Percentiles rank a stretch among this genome's conserved stretches.
phyloP scores from a whole-genome alignment of 2,329 filamentous ascomycete genomes.

The Diaporthe citri region DNA sequence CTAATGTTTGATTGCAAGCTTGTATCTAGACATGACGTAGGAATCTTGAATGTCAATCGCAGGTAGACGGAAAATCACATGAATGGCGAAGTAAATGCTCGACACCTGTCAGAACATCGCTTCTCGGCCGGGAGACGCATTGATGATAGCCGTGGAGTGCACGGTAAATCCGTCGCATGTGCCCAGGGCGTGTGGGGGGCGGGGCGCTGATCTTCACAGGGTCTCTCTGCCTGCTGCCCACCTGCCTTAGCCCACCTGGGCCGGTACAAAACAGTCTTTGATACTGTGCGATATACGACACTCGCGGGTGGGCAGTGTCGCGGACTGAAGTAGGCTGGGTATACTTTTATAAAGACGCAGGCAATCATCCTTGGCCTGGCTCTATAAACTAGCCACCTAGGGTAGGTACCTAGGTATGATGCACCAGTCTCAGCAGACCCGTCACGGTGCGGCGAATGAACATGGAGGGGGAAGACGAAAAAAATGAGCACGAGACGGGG shows the following conservation, averaged over 20 bases:
- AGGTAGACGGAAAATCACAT: neutral
- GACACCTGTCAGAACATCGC: neutral
- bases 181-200: constrained; percentile 23
- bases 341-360: neutral
- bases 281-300: neutral
- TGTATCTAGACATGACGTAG: neutral
- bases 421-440: constrained; percentile 5
- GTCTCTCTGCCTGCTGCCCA: neutral
- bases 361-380: neutral
- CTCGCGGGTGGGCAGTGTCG: neutral
- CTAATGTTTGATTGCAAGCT: neutral
- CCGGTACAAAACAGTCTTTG: neutral
- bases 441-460: neutral
- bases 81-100: neutral
- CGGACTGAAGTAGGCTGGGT: neutral
- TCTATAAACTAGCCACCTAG: neutral
- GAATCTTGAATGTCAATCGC: neutral
- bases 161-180: constrained; percentile 12
- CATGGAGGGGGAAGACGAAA: neutral
- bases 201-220: constrained; percentile 30
- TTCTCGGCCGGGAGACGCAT: constrained; percentile 16
- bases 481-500: constrained; percentile 21
- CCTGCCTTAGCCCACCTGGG: constrained; percentile 10
- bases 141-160: constrained; percentile 16
- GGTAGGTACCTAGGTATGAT: neutral